Conservation (phyloP, 139 green algal species). For the Chlamydomonas applanata region DNA sequence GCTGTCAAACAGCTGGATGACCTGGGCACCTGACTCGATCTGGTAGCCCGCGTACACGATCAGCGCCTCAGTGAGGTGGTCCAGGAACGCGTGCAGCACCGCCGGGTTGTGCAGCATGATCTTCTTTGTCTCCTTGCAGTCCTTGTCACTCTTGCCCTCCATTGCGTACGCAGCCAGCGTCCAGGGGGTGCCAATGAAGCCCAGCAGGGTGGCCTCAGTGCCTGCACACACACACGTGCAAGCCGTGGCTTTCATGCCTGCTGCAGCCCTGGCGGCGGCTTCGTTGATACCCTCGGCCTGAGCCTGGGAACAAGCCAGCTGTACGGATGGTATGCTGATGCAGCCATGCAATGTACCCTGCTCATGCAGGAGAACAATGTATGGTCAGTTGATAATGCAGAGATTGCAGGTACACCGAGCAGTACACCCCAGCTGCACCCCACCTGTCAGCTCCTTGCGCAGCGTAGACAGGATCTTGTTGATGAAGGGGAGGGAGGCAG, state of each 20-base stretch:
- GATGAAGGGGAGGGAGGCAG: slow-evolving; percentile 80
- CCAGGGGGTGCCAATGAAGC: slow-evolving; percentile 97
- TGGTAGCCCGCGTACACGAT: slow-evolving; percentile 89
- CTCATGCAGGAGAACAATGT: too few species aligned
- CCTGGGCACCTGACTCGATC: slow-evolving; percentile 89
- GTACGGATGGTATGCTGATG: neutral
- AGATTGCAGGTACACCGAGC: neutral
- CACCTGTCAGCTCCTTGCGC: slow-evolving; percentile 19
- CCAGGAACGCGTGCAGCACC: slow-evolving; percentile 87
- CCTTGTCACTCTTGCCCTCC: slow-evolving; percentile 86
- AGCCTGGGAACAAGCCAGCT: too few species aligned
- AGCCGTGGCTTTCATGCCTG: too few species aligned
- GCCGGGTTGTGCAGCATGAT: slow-evolving; percentile 85
- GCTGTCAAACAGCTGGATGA: slow-evolving; percentile 97
- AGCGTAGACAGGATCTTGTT: slow-evolving; percentile 79
- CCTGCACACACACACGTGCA: too few species aligned
- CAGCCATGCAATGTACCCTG: too few species aligned
- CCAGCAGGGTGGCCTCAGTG: slow-evolving; percentile 78
- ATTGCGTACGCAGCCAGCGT: slow-evolving; percentile 95
- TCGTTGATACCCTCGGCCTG: too few species aligned
- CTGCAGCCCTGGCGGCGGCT: neutral
- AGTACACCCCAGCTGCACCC: neutral
- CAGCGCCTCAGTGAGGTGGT: slow-evolving; percentile 84
- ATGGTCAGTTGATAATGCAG: too few species aligned
- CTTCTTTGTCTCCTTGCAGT: slow-evolving; percentile 76